Base-by-base conservation (phyloP, 768 basidiomycete genomes). In the Antrodiella citrinella region DNA sequence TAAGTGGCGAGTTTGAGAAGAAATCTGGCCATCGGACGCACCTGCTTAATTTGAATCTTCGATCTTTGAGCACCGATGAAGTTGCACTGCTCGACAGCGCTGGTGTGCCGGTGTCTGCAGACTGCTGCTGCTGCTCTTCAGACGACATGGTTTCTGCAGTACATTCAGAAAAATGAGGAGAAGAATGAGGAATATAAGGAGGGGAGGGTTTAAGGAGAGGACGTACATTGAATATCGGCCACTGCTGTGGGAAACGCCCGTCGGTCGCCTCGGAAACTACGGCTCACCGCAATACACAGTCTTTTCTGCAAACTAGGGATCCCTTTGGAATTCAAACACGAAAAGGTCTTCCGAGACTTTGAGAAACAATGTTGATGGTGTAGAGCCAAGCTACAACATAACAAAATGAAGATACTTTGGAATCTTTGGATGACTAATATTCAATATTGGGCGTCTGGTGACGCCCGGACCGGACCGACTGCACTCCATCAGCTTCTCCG, bases 21-120 rank as follows among this genome's bases (percentile, higher is more conserved):
- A 35, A 7, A 35, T 35, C 30, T 35, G 7, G 7, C 30, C 7
- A 35, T 35, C 30, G 46, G 45, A n/a, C 77, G 35, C 52, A 86
- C 89, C 88, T 84, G 78, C 84, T 89, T 51, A 91, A 69, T 72
- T 91, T 91, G 73, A 91, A 91, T 47, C 89, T 77, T 49, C 89
- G 74, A 59, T 91, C 88, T 66, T 88, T 91, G 51, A 86, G 71
- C 35, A 67, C 57, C 10, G 67, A 62, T 19, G 63, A 23, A 12
- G 60, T 48, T 15, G 54, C 47, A 15, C 30, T 15, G 7, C 7
- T 35, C 7, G 30, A 35, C 30, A 15, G 30, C 30, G 30, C 30
- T 15, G 30, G 30, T 15, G 30, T 35, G 7, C 7, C 7, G 30
- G 7, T 35, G 30, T 35, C 30, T 35, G 30, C 7, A 15, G 7